Evolutionary conservation across 805 yeast genomes (phyloP), one percentile per base, ranked within the genome.

Genomic region (Spencermartinsiella europaea): DNA sequence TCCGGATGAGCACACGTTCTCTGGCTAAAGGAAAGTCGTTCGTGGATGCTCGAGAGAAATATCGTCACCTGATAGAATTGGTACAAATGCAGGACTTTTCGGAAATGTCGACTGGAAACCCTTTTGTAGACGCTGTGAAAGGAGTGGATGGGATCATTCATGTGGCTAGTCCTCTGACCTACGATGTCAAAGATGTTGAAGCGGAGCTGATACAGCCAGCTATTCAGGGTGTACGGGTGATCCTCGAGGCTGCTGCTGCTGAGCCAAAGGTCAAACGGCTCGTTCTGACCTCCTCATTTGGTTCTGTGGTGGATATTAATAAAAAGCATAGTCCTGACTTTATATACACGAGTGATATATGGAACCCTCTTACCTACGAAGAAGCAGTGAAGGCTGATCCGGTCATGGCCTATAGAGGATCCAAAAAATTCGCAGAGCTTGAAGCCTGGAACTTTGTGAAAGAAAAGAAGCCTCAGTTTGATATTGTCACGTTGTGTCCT

Each of bases 341-440:
- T 74, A 27, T 58, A 66, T 40, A 34, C 36, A 47, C 46, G 5
- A 46, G 44, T n/a, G 39, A 40, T 27, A 12, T 14, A 16, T 71
- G 74, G 74, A 65, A 65, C 44, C 63, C 67, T 3, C 52, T 60
- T 16, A 54, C 67, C 5, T 55, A 61, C 58, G 67, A 66, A 28
- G 47, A 54, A 5, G 61, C 19, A 15, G 34, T 38, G 27, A 36
- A 41, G 22, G 53, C 56, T 38, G 49, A 53, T 36, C 49, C 44
- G 1, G 17, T 34, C 2, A 28, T 43, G 12, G 53, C 55, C 14
- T 61, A 58, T 38, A 25, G 47, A 71, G 72, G 38, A 68, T 59
- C 84, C 39, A 80, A 80, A 60, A 70, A 62, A 10, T 64, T 67
- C 56, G 85, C 85, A 31, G 85, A 82, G 62, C 57, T 67, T 51